Percentiles rank a stretch among this genome's conserved stretches.
phyloP scores from a whole-genome alignment of 495 filamentous ascomycete genomes.

The Aspergillus saccharolyticus region DNA sequence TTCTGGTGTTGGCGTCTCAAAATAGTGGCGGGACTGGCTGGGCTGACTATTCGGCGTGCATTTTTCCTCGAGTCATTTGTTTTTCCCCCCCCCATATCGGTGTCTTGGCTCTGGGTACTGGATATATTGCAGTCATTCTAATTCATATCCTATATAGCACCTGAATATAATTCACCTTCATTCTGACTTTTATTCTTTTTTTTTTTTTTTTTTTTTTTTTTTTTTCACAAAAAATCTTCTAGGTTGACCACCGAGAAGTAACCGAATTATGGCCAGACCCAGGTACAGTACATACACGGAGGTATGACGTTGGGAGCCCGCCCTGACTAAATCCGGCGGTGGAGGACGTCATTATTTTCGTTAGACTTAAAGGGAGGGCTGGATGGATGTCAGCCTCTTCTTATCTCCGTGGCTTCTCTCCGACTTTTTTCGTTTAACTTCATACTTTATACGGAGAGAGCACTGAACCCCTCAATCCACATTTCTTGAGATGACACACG shows the following conservation, averaged over 20 bases:
- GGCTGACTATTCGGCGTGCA: background rate
- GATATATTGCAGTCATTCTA: background rate
- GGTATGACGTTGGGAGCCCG: background rate
- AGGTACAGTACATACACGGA: background rate
- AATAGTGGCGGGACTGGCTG: background rate
- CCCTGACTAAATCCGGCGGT: slow-evolving; percentile 8
- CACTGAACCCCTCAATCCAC: too few species aligned
- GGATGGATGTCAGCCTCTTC: background rate
- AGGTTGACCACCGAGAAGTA: background rate
- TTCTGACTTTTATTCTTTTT: background rate
- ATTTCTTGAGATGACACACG: too few species aligned
- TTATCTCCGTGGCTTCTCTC: slow-evolving; percentile 3
- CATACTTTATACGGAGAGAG: too few species aligned
- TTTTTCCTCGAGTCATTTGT: background rate
- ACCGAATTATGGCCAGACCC: background rate
- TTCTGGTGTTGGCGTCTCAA: slow-evolving; percentile 1
- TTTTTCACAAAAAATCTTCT: too few species aligned
- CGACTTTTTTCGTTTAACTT: too few species aligned
- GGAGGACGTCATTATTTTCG: slow-evolving; percentile 9
- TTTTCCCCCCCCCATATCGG: background rate
- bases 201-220: too few species aligned
- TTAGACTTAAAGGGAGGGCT: background rate
- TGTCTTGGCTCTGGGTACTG: background rate
- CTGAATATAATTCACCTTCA: background rate
- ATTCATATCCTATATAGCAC: background rate